phyloP scores from a whole-genome alignment of 495 filamentous ascomycete species.

The Daldinia decipiens region DNA sequence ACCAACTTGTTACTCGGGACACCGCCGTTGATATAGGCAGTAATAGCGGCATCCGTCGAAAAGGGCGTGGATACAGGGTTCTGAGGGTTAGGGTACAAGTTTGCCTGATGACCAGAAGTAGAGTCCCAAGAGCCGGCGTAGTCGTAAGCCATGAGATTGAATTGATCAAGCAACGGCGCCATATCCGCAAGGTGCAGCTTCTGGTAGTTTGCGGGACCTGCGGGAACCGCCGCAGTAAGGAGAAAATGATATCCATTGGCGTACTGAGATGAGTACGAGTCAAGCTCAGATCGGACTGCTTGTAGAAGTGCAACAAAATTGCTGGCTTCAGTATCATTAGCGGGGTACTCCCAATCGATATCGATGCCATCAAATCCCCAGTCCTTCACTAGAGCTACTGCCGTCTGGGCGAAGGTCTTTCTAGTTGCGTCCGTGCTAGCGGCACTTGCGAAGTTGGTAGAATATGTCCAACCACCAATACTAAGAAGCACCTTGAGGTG shows the following conservation, averaged over 20 bases:
- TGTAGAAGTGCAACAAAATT: slow-evolving; percentile 79
- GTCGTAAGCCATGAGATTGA: slow-evolving; percentile 87
- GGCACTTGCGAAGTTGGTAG: slow-evolving; percentile 76
- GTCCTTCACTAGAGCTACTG: slow-evolving; percentile 73
- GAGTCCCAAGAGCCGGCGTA: slow-evolving; percentile 75
- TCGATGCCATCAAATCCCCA: slow-evolving; percentile 62
- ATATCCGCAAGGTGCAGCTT: slow-evolving; percentile 73
- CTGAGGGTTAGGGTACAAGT: slow-evolving; percentile 67
- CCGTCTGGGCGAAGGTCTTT: slow-evolving; percentile 70
- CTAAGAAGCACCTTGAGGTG: slow-evolving; percentile 87
- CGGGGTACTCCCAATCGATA: slow-evolving; percentile 67
- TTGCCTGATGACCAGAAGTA: slow-evolving; percentile 77
- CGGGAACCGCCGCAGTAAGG: slow-evolving; percentile 75
- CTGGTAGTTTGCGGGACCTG: slow-evolving; percentile 71
- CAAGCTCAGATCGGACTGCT: slow-evolving; percentile 70
- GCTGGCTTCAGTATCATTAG: slow-evolving; percentile 66
- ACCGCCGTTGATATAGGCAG: slow-evolving; percentile 71
- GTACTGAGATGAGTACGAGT: slow-evolving; percentile 66
- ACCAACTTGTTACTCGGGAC: slow-evolving; percentile 75
- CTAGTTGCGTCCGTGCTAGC: slow-evolving; percentile 65
- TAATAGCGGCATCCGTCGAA: slow-evolving; percentile 71
- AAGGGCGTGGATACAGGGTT: slow-evolving; percentile 71
- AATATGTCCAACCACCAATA: slow-evolving; percentile 93
- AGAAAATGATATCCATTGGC: slow-evolving; percentile 68
- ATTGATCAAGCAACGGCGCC: slow-evolving; percentile 78